A percentile compares a stretch with the other conserved stretches of the same genome.
phyloP scores from a whole-genome alignment of 75 land plant genomes.

The Chamaecyparis obtusa region DNA sequence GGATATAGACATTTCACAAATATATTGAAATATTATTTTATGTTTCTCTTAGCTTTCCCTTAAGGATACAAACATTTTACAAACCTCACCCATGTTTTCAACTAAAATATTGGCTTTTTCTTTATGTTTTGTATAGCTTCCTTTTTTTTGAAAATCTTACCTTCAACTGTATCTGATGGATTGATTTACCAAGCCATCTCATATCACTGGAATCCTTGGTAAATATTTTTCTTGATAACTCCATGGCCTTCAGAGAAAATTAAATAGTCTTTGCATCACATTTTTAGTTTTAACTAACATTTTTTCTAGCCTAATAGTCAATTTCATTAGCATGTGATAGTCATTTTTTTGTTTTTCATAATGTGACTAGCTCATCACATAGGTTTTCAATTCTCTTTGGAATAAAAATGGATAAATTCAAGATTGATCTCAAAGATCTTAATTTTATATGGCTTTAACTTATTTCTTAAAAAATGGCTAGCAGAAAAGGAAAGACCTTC shows the following conservation, averaged over 20 bases:
- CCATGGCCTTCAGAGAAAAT: slow-evolving; percentile 24
- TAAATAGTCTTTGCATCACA: slow-evolving; percentile 28
- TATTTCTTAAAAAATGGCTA: too few species aligned
- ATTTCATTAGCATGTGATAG: too few species aligned
- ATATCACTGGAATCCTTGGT: slow-evolving; percentile 40
- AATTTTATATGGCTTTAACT: too few species aligned
- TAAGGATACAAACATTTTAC: slow-evolving; percentile 60
- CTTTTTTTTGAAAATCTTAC: slow-evolving; percentile 29
- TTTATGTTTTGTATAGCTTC: slow-evolving; percentile 57
- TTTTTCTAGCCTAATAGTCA: slow-evolving; percentile 22
- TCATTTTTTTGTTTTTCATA: too few species aligned
- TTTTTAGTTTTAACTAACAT: slow-evolving; percentile 27
- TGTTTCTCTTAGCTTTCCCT: slow-evolving; percentile 51
- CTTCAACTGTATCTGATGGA: slow-evolving; percentile 32
- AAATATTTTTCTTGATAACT: slow-evolving; percentile 12
- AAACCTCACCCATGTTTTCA: slow-evolving; percentile 68
- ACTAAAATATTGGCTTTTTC: slow-evolving; percentile 56
- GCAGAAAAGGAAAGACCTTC: too few species aligned
- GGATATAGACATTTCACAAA: slow-evolving; percentile 60
- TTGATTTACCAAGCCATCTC: slow-evolving; percentile 29
- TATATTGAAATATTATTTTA: slow-evolving; percentile 27
- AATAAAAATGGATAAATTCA: too few species aligned
- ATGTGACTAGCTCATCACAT: too few species aligned
- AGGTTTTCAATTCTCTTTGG: too few species aligned
- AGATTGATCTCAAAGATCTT: too few species aligned